Conservation (phyloP, 164 flowering plant genomes). For the Stephania yunnanensis region DNA sequence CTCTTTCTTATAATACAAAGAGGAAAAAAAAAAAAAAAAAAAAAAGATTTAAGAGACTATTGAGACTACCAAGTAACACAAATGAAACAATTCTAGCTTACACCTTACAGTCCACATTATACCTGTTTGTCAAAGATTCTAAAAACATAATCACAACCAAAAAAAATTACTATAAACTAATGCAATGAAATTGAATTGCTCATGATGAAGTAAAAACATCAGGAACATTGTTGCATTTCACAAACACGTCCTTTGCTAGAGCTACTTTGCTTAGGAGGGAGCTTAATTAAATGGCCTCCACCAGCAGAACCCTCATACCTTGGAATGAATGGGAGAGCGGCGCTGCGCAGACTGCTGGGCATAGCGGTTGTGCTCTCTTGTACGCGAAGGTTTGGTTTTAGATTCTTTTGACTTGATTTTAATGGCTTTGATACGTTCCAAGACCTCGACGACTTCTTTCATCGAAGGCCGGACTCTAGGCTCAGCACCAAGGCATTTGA, state of each 20-base stretch:
- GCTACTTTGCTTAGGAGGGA: background rate
- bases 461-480: slow-evolving; percentile 51
- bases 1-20: background rate
- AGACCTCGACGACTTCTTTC: slow-evolving; percentile 39
- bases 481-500: slow-evolving; percentile 41
- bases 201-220: background rate
- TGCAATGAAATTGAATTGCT: background rate
- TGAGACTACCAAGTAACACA: background rate
- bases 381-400: slow-evolving; percentile 6
- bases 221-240: background rate
- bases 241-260: background rate
- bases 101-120: background rate
- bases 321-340: slow-evolving; percentile 10
- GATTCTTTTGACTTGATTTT: slow-evolving; percentile 22
- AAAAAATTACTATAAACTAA: too few relatives aligned
- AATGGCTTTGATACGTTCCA: slow-evolving; percentile 25
- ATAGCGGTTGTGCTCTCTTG: background rate
- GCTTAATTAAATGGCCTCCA: too few relatives aligned
- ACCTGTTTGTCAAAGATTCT: background rate
- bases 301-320: background rate
- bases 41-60: background rate
- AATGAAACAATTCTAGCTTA: background rate
- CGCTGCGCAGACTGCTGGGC: background rate
- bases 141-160: background rate
- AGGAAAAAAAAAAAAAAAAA: background rate